Percentiles rank a stretch among this genome's conserved stretches.
phyloP scores from a whole-genome alignment of 176 grass and related monocot genomes.

The Canna indica region DNA sequence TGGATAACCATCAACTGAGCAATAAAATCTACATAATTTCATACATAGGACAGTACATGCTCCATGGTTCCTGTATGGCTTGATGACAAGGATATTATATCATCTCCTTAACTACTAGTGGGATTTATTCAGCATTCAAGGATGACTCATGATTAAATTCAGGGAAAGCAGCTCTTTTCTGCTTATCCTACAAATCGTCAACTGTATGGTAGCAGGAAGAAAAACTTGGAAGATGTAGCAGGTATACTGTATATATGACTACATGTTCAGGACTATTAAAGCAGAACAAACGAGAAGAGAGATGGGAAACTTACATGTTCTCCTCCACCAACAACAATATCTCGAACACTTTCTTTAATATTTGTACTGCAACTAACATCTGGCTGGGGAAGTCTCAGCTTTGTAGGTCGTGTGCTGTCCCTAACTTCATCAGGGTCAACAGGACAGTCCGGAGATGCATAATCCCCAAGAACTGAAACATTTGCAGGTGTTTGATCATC shows the following conservation, averaged over 20 bases:
- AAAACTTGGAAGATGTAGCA: conserved; percentile 7
- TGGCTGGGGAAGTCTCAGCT: conserved; percentile 73
- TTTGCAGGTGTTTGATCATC: conserved; percentile 44
- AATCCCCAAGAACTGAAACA: conserved; percentile 82
- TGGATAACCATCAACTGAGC: background rate
- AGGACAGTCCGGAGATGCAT: conserved; percentile 63
- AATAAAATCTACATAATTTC: background rate
- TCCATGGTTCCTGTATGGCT: background rate
- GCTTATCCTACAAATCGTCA: too few species aligned
- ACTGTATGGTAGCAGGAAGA: too few species aligned
- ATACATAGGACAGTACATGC: too few species aligned
- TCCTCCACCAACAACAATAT: conserved; percentile 79
- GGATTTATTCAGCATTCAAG: background rate
- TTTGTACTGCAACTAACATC: conserved; percentile 59
- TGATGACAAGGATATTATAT: background rate
- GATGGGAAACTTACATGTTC: conserved; percentile 62
- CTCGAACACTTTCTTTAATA: conserved; percentile 72
- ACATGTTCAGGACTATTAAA: background rate
- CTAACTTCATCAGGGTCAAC: conserved; percentile 80
- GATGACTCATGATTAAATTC: background rate
- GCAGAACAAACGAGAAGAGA: background rate
- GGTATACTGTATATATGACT: background rate
- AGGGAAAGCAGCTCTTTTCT: background rate
- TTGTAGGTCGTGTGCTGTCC: conserved; percentile 69
- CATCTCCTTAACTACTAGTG: background rate